Evolutionary conservation across 176 grass and related monocot genomes (phyloP), one percentile per base, ranked within the genome.

Genomic region (Avena eriantha): DNA sequence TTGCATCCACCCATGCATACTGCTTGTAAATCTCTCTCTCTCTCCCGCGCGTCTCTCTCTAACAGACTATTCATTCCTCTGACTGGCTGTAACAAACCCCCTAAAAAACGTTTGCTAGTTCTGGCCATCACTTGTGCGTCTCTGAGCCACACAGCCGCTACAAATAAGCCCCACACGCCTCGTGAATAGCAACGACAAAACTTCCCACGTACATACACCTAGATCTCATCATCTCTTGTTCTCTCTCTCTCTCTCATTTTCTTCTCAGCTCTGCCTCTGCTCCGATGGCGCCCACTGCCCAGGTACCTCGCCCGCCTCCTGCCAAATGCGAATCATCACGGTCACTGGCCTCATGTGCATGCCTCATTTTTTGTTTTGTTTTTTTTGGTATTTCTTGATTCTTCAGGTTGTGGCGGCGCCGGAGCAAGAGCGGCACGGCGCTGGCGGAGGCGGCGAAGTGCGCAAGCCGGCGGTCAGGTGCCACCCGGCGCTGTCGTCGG

Each of bases 401-500:
- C 3, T 0, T 7, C 16, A 80, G 68, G 66, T 48, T n/a, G 36
- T 64, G 14, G 55, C 69, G 34, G 54, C 31, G 51, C 34, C 67
- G 12, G 34, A 16, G 58, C 56, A 22, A 34, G 79, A 78, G 34
- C 63, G 64, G 2, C 18, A 16, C 4, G 73, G 73, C 19, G 58
- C 5, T 10, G 19, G 21, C 21, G 69, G 36, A 0, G 19, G 39
- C 19, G 69, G 35, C 5, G 17, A 48, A 4, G 47, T 18, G 49
- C 50, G 73, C 49, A 77, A 77, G 73, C 21, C 36, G 57, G 13
- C 68, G 49, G 61, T 85, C 56, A 80, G 87, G 41, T 95, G 93
- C 91, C 94, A 95, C 60, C 91, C 95, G n/a, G 83, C 85, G 26
- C 77, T 98, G 35, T 88, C 82, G 12, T 87, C 82, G 17, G 90